A percentile compares a stretch with the other conserved stretches of the same genome.
Conservation (phyloP, 2,329 filamentous ascomycete genomes). For the Alternaria viburni region DNA sequence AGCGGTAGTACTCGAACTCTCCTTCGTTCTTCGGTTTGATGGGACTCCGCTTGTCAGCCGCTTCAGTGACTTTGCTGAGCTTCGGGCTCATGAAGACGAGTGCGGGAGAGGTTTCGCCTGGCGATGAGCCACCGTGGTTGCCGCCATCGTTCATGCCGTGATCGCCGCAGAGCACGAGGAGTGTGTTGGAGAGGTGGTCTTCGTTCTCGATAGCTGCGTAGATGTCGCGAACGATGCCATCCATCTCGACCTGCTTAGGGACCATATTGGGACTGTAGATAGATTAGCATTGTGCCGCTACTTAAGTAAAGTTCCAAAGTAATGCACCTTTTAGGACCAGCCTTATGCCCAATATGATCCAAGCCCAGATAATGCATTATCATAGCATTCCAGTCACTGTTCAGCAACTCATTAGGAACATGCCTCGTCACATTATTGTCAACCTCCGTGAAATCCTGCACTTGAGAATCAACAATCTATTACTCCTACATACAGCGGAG, state of each 20-base stretch:
- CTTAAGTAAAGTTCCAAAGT: not conserved
- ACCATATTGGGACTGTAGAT: conserved; percentile 79
- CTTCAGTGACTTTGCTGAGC: conserved; percentile 63
- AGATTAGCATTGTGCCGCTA: conserved; percentile 9
- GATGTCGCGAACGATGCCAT: conserved; percentile 76
- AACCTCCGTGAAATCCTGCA: conserved; percentile 93
- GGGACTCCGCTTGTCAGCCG: conserved; percentile 55
- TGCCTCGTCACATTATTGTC: conserved; percentile 97
- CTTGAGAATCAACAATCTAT: conserved; percentile 36
- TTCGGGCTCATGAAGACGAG: conserved; percentile 90
- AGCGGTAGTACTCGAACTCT: conserved; percentile 83
- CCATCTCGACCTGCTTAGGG: conserved; percentile 94
- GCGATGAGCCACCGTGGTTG: conserved; percentile 92
- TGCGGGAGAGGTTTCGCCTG: conserved; percentile 92
- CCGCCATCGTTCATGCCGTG: conserved; percentile 99
- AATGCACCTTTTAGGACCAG: conserved; percentile 77
- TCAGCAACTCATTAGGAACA: conserved; percentile 75
- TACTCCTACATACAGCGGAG: conserved; percentile 40
- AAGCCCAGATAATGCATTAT: conserved; percentile 94
- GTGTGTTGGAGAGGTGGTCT: conserved; percentile 74
- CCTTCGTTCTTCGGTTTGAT: conserved; percentile 57
- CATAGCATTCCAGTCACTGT: conserved; percentile 88
- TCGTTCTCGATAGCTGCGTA: conserved; percentile 76
- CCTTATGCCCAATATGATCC: conserved; percentile 97
- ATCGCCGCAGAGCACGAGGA: conserved; percentile 88